Conservation (phyloP, 768 basidiomycete species). For the Saitozyma podzolica region DNA sequence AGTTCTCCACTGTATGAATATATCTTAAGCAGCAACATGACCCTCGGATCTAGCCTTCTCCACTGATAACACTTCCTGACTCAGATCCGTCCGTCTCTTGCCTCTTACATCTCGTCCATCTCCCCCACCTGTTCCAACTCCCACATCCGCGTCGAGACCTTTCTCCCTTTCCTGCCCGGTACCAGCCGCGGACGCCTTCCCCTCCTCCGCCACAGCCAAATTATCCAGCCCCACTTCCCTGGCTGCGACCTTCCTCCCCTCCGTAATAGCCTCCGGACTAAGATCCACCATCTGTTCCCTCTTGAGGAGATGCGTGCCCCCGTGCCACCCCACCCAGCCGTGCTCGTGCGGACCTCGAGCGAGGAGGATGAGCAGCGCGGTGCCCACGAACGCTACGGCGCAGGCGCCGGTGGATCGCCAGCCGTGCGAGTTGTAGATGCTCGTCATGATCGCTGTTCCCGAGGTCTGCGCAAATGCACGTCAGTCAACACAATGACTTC, state of each 20-base stretch:
- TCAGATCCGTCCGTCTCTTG: no score
- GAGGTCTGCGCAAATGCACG: slow-evolving; percentile 63
- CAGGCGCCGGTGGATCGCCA: slow-evolving; percentile 69
- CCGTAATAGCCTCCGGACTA: slow-evolving; percentile 41
- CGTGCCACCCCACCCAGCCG: slow-evolving; percentile 55
- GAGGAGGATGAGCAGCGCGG: slow-evolving; percentile 62
- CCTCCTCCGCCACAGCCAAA: neutral
- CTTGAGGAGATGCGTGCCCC: slow-evolving; percentile 47
- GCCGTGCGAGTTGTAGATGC: slow-evolving; percentile 68
- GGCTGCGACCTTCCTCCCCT: slow-evolving; percentile 11
- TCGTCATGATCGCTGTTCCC: slow-evolving; percentile 73
- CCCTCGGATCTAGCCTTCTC: no score
- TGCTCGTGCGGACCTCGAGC: slow-evolving; percentile 66
- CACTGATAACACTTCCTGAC: no score
- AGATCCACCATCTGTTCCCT: slow-evolving; percentile 35
- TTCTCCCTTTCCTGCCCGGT: neutral
- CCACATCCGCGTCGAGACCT: no score
- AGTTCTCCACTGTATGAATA: no score
- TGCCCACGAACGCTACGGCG: slow-evolving; percentile 63
- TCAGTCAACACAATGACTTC: neutral
- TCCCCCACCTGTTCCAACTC: no score
- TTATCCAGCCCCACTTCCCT: neutral
- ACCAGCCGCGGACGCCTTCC: slow-evolving; percentile 1
- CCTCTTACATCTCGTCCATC: no score
- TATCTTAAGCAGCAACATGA: no score